A percentile compares a stretch with the other conserved stretches of the same genome.
Conservation (phyloP, 371 early-diverging fungal genomes). For the Mucor irregularis region DNA sequence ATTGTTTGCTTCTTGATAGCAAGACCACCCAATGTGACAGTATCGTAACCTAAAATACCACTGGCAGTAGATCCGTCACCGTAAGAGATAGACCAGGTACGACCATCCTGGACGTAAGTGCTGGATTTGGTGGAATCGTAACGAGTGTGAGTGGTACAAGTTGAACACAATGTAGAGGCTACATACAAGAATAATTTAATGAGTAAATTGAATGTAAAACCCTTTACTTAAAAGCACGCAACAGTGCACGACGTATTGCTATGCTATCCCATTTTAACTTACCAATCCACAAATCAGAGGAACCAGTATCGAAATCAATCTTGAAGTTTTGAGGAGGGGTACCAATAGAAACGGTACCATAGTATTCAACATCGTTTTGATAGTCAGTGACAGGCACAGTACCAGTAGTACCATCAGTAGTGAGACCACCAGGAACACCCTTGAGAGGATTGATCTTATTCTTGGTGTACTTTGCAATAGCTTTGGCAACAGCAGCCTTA, state of each 20-base stretch:
- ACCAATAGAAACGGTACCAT: conserved; percentile 58
- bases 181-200: neutral
- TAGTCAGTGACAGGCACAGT: conserved; percentile 22
- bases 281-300: conserved; percentile 66
- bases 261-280: too few relatives aligned
- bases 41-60: conserved; percentile 29
- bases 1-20: conserved; percentile 23
- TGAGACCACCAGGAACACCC: neutral
- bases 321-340: conserved; percentile 65
- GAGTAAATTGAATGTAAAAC: too few relatives aligned
- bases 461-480: conserved; percentile 20
- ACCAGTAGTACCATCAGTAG: neutral
- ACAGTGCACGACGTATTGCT: too few relatives aligned
- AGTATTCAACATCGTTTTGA: conserved; percentile 44
- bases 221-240: too few relatives aligned
- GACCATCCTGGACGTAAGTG: conserved; percentile 42
- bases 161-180: conserved; percentile 34
- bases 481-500: conserved; percentile 12
- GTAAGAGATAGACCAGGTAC: conserved; percentile 48
- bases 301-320: conserved; percentile 76
- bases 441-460: neutral
- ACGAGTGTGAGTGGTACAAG: conserved; percentile 31
- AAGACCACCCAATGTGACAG: conserved; percentile 27
- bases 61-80: conserved; percentile 45
- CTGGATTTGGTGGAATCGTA: conserved; percentile 45